Base-by-base conservation (phyloP, 495 filamentous ascomycete species). In the Xylaria curta region DNA sequence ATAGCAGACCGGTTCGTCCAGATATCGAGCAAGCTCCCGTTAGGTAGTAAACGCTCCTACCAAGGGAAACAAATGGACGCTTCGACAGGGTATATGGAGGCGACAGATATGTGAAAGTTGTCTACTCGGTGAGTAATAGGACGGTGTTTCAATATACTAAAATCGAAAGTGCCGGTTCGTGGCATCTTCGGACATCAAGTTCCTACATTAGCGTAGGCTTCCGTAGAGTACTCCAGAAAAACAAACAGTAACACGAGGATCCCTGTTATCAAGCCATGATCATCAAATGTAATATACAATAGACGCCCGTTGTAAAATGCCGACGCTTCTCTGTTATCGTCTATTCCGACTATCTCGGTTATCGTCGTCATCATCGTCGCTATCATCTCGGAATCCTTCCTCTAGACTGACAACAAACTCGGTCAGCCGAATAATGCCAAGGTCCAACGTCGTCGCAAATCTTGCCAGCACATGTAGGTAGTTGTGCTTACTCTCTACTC, bases 341-440 rank as follows among this genome's bases (percentile, higher is more conserved):
- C 73, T 69, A 19, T 19, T 73, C 42, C 44, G 61, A 28, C 68
- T 56, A 47, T 66, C 38, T 38, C 73, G 62, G 19, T 70, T 36
- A 28, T 73, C 71, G 66, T 73, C 71, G 66, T 93, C 91, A 59
- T 93, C 91, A 40, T 89, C 87, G 70, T 92, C 90, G 78, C 93
- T 94, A 77, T 94, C 91, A 82, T 94, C 92, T 84, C 88, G 90
- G 77, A 97, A 97, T 1, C 92, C 93, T 70, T 93, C 88, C 79
- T 96, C 93, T 67, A 97, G 69, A 71, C 78, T 80, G n/a, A n/a
- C 71, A 47, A 63, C 69, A 33, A 33, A 61, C 36, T 59, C 53
- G 68, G 74, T 80, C 73, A 80, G 76, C 53, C 42, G 36, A 68
- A 26, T 21, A 46, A 46, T 10, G 56, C n/a, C 21, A 51, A 65